Percentiles rank a stretch among this genome's conserved stretches.
These are phyloP conservation scores for Clavaria fumosa DNA, from an alignment of 768 basidiomycete species.

Conservation along the genomic window DNA sequence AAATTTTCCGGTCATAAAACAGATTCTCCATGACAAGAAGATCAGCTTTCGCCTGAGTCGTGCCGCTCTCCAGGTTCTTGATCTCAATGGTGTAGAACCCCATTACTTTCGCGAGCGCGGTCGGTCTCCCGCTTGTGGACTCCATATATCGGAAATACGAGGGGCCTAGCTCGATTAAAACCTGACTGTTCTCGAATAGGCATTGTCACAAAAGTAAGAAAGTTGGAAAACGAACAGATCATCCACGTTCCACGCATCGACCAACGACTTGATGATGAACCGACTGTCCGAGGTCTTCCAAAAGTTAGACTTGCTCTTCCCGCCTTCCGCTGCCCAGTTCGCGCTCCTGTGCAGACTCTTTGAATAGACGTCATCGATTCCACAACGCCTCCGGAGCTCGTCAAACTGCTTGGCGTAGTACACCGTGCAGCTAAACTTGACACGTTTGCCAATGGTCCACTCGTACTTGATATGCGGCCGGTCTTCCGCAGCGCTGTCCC, in stretches of 20 bases:
- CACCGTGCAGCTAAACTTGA: conserved; percentile 68
- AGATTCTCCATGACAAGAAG: conserved; percentile 78
- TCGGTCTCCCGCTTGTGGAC: conserved; percentile 46
- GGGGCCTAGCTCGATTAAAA: conserved; percentile 60
- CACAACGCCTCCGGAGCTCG: conserved; percentile 45
- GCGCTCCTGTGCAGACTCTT: conserved; percentile 43
- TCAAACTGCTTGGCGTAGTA: conserved; percentile 79
- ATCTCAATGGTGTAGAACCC: conserved; percentile 74
- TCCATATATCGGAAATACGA: conserved; percentile 73
- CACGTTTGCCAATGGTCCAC: conserved; percentile 57
- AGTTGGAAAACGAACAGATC: conserved; percentile 42
- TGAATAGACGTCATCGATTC: conserved; percentile 43
- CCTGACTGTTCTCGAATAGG: conserved; percentile 34
- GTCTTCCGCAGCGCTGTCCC: conserved; percentile 33
- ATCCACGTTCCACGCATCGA: conserved; percentile 77
- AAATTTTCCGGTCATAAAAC: conserved; percentile 53
- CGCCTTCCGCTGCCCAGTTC: conserved; percentile 64
- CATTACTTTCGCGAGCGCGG: conserved; percentile 61
- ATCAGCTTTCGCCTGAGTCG: conserved; percentile 51
- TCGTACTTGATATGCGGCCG: conserved; percentile 75
- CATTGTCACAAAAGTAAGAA: background rate
- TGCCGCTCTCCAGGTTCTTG: conserved; percentile 53
- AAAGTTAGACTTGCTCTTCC: conserved; percentile 69
- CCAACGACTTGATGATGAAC: conserved; percentile 74
- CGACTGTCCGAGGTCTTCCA: conserved; percentile 69